Evolutionary conservation across 176 grass and related monocot species (phyloP), one percentile per base, ranked within the genome.

Genomic region (Avena atlantica): DNA sequence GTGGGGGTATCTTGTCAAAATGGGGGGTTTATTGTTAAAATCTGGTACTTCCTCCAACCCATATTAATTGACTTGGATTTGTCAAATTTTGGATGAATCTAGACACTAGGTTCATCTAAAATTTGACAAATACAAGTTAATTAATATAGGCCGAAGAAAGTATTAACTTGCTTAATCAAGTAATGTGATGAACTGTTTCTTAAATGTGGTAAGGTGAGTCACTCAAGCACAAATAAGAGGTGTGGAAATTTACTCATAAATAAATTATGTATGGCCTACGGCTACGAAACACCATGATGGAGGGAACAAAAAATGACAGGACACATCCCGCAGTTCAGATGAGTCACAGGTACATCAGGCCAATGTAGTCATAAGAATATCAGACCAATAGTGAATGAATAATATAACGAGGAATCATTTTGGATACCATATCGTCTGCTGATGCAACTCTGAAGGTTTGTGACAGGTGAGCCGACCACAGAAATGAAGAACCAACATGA

Each of bases 401-500:
- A 69, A 17, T 19, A 37, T 37, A 16, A 6, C 31, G 8, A 55
- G 4, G 15, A 55, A 34, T 24, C 3, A 55, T 76, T 76, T 76
- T 76, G 24, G 48, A 52, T 76, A 53, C 52, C 71, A 76, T 76
- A 6, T 53, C 25, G 49, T 7, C 14, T 53, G 24, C 24, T 53
- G 14, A 76, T 76, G 27, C 16, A 17, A 29, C 23, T 31, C 25
- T 76, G 4, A 10, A 31, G 25, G 74, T 19, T 52, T 55, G 53
- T 29, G 48, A 76, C 36, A 60, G 12, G 56, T 60, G 12, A 15
- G 20, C 78, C 60, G 21, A 65, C 0, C 15, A 24, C 23, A 31
- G 15, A 84, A 72, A 25, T 58, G 19, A 57, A 47, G 36, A 56
- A 77, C 50, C 78, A 50, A 37, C 74, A 78, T 31, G 53, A 16